Evolutionary conservation across 2,329 filamentous ascomycete genomes (phyloP).

Genomic region (Orbilia ellipsospora): DNA sequence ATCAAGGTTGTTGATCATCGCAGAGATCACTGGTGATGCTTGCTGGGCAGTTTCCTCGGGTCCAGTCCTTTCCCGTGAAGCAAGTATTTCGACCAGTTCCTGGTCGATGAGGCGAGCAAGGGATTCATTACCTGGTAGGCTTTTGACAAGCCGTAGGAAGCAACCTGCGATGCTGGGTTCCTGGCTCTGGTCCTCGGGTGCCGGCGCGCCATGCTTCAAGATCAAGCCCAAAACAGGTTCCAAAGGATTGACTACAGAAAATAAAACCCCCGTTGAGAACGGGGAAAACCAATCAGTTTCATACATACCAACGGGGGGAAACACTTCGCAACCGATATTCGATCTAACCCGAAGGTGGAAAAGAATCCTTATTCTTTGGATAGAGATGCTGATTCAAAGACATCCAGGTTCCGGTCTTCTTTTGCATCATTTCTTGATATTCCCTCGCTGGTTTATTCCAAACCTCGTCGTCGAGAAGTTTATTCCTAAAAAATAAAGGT

Average conservation of each 20-base stretch:
- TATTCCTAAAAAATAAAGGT: constrained; percentile 38
- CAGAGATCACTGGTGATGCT: constrained; percentile 43
- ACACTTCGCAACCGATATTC: constrained; percentile 37
- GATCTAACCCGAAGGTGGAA: constrained; percentile 53
- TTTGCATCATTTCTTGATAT: constrained; percentile 49
- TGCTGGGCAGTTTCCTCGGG: constrained; percentile 44
- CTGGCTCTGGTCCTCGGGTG: constrained; percentile 45
- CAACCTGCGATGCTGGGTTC: constrained; percentile 50
- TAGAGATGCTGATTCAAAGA: constrained; percentile 53
- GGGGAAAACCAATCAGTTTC: constrained; percentile 35
- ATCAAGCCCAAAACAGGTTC: constrained; percentile 47
- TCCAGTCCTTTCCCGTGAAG: constrained; percentile 47
- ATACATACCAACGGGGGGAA: constrained; percentile 41
- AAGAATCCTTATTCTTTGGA: constrained; percentile 51
- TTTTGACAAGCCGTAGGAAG: constrained; percentile 41
- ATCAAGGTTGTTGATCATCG: constrained; percentile 26
- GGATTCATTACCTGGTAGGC: constrained; percentile 27
- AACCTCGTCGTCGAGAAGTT: constrained; percentile 48
- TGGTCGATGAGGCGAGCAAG: constrained; percentile 44
- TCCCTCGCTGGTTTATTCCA: constrained; percentile 49
- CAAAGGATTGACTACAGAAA: constrained; percentile 49
- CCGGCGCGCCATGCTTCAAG: constrained; percentile 41
- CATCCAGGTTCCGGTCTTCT: constrained; percentile 53
- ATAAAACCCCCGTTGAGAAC: constrained; percentile 23
- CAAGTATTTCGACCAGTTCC: constrained; percentile 38